Percentiles rank a stretch among this genome's conserved stretches.
Conservation (phyloP, 805 yeast genomes). For the Wickerhamiella australiensis region DNA sequence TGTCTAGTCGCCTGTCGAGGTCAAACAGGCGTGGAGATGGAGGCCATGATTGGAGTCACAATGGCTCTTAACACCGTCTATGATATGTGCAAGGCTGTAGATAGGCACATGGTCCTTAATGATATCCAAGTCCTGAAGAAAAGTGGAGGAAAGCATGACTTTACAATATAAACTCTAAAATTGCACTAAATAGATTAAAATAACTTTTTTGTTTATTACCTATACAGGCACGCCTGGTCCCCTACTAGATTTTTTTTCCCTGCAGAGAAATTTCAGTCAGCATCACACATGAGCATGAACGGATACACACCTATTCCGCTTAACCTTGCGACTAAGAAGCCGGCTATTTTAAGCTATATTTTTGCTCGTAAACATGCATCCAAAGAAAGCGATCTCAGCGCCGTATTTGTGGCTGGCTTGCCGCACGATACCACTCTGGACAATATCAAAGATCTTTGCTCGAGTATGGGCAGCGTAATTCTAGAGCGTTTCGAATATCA, state of each 20-base stretch:
- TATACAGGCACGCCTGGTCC: not conserved
- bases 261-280: not conserved
- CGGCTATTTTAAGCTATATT: slow-evolving; percentile 18
- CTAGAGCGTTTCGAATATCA: slow-evolving; percentile 27
- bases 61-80: slow-evolving; percentile 38
- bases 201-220: not conserved
- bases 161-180: slow-evolving; percentile 12
- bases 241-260: too few relatives aligned
- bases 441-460: slow-evolving; percentile 44
- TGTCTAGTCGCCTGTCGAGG: slow-evolving; percentile 38
- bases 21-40: slow-evolving; percentile 49
- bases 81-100: slow-evolving; percentile 51
- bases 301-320: slow-evolving; percentile 20
- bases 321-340: slow-evolving; percentile 14
- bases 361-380: slow-evolving; percentile 21
- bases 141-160: slow-evolving; percentile 35
- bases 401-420: slow-evolving; percentile 64
- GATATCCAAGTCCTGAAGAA: slow-evolving; percentile 33
- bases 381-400: slow-evolving; percentile 33
- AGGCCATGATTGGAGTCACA: slow-evolving; percentile 39
- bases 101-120: slow-evolving; percentile 34
- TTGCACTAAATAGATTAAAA: not conserved
- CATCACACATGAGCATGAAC: slow-evolving; percentile 3
- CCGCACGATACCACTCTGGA: slow-evolving; percentile 51
- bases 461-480: slow-evolving; percentile 36